Conservation (phyloP, 352 stramenopile species). For the Peronospora tabacina region DNA sequence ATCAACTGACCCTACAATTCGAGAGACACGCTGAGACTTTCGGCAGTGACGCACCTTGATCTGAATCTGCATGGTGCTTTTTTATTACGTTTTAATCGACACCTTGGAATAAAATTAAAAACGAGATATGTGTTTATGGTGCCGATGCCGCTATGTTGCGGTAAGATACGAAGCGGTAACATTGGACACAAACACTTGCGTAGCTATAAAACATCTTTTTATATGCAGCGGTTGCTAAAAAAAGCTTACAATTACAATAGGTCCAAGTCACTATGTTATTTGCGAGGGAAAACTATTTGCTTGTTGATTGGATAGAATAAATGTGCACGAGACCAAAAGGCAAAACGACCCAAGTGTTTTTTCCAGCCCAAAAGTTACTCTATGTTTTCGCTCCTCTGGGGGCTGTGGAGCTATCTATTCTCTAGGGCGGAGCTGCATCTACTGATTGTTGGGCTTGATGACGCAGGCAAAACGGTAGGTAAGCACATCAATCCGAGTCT, state of each 20-base stretch:
- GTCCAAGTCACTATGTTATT: no score
- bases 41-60: constrained; percentile 53
- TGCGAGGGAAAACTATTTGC: no score
- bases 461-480: constrained; percentile 89
- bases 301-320: no score
- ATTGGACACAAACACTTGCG: background rate
- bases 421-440: constrained; percentile 85
- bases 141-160: background rate
- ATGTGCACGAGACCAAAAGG: no score
- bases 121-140: background rate
- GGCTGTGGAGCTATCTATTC: constrained; percentile 80
- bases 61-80: constrained; percentile 66
- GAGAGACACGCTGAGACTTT: background rate
- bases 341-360: no score
- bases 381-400: constrained; percentile 84
- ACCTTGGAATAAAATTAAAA: background rate
- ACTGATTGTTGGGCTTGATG: constrained; percentile 88
- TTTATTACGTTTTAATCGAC: no score
- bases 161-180: background rate
- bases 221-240: no score
- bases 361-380: background rate
- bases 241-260: no score
- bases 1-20: background rate
- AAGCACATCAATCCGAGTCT: constrained; percentile 9
- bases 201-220: no score